phyloP scores from a whole-genome alignment of 495 filamentous ascomycete species.

The Cladorrhinum samala region DNA sequence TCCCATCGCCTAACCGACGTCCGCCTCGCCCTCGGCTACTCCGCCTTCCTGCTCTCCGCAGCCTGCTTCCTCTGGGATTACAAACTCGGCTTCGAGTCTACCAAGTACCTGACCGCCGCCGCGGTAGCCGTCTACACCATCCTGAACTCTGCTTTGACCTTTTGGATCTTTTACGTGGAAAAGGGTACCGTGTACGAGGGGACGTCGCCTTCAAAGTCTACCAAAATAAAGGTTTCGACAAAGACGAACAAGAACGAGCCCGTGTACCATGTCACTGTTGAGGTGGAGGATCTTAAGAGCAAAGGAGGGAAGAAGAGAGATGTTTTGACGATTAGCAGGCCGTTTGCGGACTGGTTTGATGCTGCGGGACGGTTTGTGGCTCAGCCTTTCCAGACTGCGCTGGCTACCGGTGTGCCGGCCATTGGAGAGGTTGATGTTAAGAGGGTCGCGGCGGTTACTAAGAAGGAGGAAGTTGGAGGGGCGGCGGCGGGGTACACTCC shows the following conservation, averaged over 20 bases:
- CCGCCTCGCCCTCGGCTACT: conserved; percentile 75
- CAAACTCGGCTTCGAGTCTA: conserved; percentile 78
- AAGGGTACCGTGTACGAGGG: conserved; percentile 75
- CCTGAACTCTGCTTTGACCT: conserved; percentile 71
- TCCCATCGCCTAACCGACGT: conserved; percentile 75
- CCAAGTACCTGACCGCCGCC: conserved; percentile 64
- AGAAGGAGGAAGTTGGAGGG: conserved; percentile 5
- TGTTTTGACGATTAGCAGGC: conserved; percentile 52
- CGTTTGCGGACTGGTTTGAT: conserved; percentile 87
- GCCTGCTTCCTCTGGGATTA: conserved; percentile 88
- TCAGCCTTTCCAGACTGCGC: conserved; percentile 75
- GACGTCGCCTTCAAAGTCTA: conserved; percentile 35
- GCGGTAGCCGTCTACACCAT: conserved; percentile 75
- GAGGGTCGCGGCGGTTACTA: conserved; percentile 26
- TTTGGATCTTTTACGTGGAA: conserved; percentile 85
- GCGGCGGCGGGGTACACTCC: conserved; percentile 25
- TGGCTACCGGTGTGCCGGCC: conserved; percentile 62
- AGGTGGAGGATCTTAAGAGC: conserved; percentile 40
- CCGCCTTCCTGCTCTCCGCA: conserved; percentile 70
- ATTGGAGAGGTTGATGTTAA: conserved; percentile 64
- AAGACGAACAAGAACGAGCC: conserved; percentile 70
- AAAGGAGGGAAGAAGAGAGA: conserved; percentile 42
- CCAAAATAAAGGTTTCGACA: conserved; percentile 55
- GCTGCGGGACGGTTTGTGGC: conserved; percentile 72
- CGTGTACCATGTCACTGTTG: conserved; percentile 67